phyloP scores from a whole-genome alignment of 306 rosid genomes.

The Gastrolobium villosum region DNA sequence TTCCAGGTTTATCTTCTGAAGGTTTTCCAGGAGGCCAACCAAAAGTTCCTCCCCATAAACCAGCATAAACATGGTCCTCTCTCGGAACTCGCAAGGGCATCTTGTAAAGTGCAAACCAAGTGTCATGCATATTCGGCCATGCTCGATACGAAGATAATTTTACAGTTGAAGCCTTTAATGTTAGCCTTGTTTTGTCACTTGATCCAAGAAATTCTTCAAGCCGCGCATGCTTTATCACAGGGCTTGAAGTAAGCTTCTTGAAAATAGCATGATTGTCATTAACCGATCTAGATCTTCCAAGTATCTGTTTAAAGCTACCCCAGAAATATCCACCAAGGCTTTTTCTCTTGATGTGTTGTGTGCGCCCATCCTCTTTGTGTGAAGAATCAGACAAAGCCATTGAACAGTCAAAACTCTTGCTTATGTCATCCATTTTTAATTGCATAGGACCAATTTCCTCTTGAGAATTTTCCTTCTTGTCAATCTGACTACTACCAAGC shows the following conservation, averaged over 20 bases:
- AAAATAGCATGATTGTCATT: constrained; percentile 51
- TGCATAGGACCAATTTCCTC: constrained; percentile 54
- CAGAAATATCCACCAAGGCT: constrained; percentile 63
- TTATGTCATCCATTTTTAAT: constrained; percentile 53
- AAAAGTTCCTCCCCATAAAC: constrained; percentile 92
- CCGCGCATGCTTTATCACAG: constrained; percentile 63
- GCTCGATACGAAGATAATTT: constrained; percentile 77
- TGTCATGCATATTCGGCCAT: constrained; percentile 94
- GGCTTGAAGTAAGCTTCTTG: constrained; percentile 56
- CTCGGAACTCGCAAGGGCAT: constrained; percentile 66
- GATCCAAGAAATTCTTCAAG: constrained; percentile 70
- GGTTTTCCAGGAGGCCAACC: constrained; percentile 94
- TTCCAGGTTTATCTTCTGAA: constrained; percentile 75
- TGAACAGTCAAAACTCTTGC: constrained; percentile 54
- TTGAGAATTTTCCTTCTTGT: constrained; percentile 51
- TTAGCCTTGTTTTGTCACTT: constrained; percentile 63
- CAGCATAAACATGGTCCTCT: constrained; percentile 69
- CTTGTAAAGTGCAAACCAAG: constrained; percentile 82
- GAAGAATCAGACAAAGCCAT: constrained; percentile 42
- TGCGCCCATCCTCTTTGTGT: constrained; percentile 46
- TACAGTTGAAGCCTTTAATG: constrained; percentile 64
- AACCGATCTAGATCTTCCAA: constrained; percentile 64
- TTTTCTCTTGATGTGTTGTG: constrained; percentile 45
- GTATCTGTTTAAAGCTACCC: constrained; percentile 68
- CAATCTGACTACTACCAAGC: constrained; percentile 50